Base-by-base conservation (phyloP, 495 filamentous ascomycete species). In the Aspergillus biplanus region DNA sequence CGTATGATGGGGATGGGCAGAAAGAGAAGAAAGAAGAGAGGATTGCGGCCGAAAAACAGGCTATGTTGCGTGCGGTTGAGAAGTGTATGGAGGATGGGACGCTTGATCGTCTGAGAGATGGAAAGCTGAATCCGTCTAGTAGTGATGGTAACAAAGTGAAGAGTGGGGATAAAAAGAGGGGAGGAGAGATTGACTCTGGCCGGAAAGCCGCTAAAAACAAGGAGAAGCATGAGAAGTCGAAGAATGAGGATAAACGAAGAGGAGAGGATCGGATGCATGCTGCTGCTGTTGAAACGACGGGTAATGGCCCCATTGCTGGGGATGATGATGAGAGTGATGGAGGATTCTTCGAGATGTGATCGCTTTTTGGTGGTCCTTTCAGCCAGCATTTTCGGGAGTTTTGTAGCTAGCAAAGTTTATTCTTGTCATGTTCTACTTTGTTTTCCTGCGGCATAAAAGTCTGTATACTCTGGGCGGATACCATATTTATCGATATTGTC, bases 21-120 rank as follows among this genome's bases (percentile, higher is more conserved):
- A 21, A 59, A 4, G 39, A 8, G 16, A 33, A 52, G 46, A 34
- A 16, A 47, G 18, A 46, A 27, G 56, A 18, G 21, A 49, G 16
- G 16, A 44, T 4, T 16, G 32, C 56, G 5, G 71, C 67, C 59
- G 76, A 67, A 66, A 83, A 77, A 66, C 86, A 86, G 7, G 78
- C 86, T 4, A 82, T 95, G 76, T 93, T 91, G 92, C 65, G 74
- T 16, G 69, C 80, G 11, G 85, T 96, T 49, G 89, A 91, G 74
- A 82, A 85, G 65, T 84, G 86, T 42, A 90, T 90, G 81, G 74
- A 84, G 67, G 81, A 91, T 27, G 87, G 86, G 3, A 89, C 84
- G 62, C 65, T 89, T 61, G 75, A 87, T 16, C 82, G 79, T 67
- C 63, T 89, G 53, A 72, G 83, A 44, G 79, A 84, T 49, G 83